These are phyloP conservation scores for Aspergillus indologenus DNA, from an alignment of 495 filamentous ascomycete species.

Conservation along the genomic window DNA sequence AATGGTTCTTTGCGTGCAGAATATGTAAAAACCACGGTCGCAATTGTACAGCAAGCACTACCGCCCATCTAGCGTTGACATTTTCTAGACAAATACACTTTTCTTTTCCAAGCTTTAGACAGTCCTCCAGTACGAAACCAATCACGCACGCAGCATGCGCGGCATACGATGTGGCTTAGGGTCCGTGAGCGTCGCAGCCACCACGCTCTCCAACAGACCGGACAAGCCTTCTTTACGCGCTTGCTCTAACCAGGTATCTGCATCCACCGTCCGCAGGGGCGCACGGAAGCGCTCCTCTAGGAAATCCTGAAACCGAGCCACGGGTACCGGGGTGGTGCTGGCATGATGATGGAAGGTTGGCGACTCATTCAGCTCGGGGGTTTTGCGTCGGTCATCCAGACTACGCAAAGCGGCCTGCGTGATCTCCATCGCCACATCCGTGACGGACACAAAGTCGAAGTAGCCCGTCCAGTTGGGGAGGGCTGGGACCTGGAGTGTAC, in stretches of 20 bases:
- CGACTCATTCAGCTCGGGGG: neutral
- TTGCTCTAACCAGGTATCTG: neutral
- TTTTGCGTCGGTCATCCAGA: neutral
- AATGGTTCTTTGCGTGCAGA: neutral
- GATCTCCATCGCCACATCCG: neutral
- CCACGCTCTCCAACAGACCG: neutral
- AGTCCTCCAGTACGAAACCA: neutral
- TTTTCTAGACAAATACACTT: neutral
- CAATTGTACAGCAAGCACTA: neutral
- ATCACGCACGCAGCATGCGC: neutral
- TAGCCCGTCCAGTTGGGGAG: neutral
- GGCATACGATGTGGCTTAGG: neutral
- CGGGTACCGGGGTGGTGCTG: neutral
- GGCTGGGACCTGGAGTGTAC: neutral
- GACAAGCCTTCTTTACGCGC: neutral
- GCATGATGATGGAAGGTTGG: neutral
- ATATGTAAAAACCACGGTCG: neutral
- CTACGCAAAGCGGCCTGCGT: neutral
- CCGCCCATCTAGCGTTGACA: neutral
- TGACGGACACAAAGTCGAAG: neutral
- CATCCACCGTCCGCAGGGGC: neutral
- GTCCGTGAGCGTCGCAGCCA: neutral
- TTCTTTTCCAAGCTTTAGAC: neutral
- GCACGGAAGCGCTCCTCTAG: neutral
- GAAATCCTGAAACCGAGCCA: neutral